A percentile compares a stretch with the other conserved stretches of the same genome.
Evolutionary conservation across 768 basidiomycete species (phyloP).

Genomic region (Lactarius pseudohatsudake): DNA sequence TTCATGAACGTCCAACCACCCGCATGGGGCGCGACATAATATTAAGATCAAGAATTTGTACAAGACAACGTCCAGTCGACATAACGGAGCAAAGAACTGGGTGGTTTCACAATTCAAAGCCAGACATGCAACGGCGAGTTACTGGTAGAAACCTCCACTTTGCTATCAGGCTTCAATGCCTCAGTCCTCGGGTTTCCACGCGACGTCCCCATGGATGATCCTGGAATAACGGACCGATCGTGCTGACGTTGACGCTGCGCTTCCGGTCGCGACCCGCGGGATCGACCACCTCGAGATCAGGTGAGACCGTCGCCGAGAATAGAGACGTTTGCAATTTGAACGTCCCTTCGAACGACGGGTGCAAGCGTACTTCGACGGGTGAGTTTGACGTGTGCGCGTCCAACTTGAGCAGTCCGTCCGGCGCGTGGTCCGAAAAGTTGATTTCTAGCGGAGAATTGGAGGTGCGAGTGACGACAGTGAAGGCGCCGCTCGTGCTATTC

Average conservation of each 20-base stretch:
- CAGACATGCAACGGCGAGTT: constrained; percentile 2
- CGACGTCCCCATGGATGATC: constrained; percentile 4
- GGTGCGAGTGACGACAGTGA: constrained; percentile 8
- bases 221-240: constrained; percentile 9
- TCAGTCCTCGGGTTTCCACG: constrained; percentile 19
- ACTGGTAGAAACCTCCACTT: constrained; percentile 20
- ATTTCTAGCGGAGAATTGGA: constrained; percentile 15
- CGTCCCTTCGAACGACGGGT: constrained; percentile 19
- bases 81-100: not conserved
- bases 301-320: not conserved
- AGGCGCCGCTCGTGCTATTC: constrained; percentile 6
- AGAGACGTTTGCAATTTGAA: constrained; percentile 15
- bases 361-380: constrained; percentile 15
- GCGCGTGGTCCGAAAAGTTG: constrained; percentile 12
- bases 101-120: not conserved
- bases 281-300: constrained; percentile 9
- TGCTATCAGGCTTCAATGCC: not conserved
- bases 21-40: not conserved
- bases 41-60: not conserved
- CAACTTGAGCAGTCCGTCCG: constrained; percentile 7
- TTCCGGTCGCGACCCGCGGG: constrained; percentile 20
- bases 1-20: not conserved
- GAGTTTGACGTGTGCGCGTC: constrained; percentile 19
- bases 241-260: constrained; percentile 14
- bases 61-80: not conserved